Conservation (phyloP, 1,284 basidiomycete genomes). For the Irpex rosettiformis region DNA sequence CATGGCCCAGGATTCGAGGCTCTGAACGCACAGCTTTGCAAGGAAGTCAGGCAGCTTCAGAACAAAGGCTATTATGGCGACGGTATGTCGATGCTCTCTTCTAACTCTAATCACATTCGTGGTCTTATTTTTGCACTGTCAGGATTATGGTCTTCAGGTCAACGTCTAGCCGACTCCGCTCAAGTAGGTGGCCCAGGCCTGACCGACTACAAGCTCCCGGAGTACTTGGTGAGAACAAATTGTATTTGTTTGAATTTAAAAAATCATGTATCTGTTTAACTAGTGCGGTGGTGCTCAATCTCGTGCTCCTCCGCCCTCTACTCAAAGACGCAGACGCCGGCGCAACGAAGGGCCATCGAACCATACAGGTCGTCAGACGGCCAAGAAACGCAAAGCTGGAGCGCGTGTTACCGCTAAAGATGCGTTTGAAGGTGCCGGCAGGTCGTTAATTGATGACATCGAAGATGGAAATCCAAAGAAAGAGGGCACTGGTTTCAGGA, state of each 20-base stretch:
- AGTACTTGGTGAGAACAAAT: constrained; percentile 57
- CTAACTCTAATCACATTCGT: too few relatives aligned
- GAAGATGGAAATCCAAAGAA: constrained; percentile 38
- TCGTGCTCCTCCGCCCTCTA: constrained; percentile 49
- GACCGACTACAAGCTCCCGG: constrained; percentile 58
- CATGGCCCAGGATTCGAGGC: constrained; percentile 72
- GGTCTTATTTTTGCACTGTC: constrained; percentile 4
- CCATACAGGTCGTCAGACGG: constrained; percentile 55
- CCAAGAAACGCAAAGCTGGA: constrained; percentile 67
- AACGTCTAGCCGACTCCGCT: constrained; percentile 60
- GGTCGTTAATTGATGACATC: constrained; percentile 42
- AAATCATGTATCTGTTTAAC: constrained; percentile 3
- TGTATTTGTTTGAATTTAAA: constrained; percentile 1
- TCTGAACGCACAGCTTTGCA: constrained; percentile 60
- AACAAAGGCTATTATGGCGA: constrained; percentile 75
- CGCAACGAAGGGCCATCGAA: constrained; percentile 44
- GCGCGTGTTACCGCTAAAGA: constrained; percentile 56
- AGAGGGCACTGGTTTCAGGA: constrained; percentile 59
- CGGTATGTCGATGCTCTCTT: constrained; percentile 43
- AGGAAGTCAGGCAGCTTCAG: constrained; percentile 67
- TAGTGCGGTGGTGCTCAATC: constrained; percentile 81
- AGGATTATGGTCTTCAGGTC: constrained; percentile 82
- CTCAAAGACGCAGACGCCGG: constrained; percentile 40
- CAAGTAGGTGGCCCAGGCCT: constrained; percentile 47
- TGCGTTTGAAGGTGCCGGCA: constrained; percentile 57